Evolutionary conservation across 495 filamentous ascomycete genomes (phyloP).

Genomic region (Alectoria sarmentosa): DNA sequence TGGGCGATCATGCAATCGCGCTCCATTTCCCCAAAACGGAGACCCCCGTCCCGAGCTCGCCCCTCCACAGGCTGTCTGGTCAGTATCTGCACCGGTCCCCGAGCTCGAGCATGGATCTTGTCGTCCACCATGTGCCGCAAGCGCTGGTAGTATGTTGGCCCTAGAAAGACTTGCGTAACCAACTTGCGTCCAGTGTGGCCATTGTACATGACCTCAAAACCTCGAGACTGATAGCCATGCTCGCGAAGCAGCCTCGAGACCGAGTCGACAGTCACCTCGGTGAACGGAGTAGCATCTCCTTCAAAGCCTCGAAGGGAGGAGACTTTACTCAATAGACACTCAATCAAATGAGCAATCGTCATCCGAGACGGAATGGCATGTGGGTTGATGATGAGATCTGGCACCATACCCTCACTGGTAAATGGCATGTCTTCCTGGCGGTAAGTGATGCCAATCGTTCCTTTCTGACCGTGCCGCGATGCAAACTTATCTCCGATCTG

Average conservation of each 20-base stretch:
- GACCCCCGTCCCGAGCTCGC: conserved; percentile 92
- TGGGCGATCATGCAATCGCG: conserved; percentile 99
- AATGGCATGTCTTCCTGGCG: conserved; percentile 99
- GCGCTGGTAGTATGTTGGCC: conserved; percentile 98
- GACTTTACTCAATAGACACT: conserved; percentile 95
- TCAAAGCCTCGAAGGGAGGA: conserved; percentile 83
- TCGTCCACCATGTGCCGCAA: conserved; percentile 99
- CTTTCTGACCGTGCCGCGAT: conserved; percentile 97
- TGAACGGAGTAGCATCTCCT: conserved; percentile 97
- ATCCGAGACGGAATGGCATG: conserved; percentile 99
- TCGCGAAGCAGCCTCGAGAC: conserved; percentile 86
- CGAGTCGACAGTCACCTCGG: conserved; percentile 90
- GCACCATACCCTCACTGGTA: conserved; percentile 80
- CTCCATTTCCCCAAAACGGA: conserved; percentile 99
- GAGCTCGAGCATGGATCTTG: conserved; percentile 96
- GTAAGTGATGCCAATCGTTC: conserved; percentile 97
- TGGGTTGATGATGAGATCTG: conserved; percentile 97
- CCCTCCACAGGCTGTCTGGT: conserved; percentile 98
- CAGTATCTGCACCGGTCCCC: conserved; percentile 94
- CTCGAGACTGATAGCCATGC: conserved; percentile 91
- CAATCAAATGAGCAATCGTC: conserved; percentile 99
- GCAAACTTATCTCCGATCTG: conserved; percentile 99
- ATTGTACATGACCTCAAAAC: conserved; percentile 98
- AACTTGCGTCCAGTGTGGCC: conserved; percentile 93
- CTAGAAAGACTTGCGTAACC: conserved; percentile 89